Conservation (phyloP, 495 filamentous ascomycete genomes). For the Hypomontagnella submonticulosa region DNA sequence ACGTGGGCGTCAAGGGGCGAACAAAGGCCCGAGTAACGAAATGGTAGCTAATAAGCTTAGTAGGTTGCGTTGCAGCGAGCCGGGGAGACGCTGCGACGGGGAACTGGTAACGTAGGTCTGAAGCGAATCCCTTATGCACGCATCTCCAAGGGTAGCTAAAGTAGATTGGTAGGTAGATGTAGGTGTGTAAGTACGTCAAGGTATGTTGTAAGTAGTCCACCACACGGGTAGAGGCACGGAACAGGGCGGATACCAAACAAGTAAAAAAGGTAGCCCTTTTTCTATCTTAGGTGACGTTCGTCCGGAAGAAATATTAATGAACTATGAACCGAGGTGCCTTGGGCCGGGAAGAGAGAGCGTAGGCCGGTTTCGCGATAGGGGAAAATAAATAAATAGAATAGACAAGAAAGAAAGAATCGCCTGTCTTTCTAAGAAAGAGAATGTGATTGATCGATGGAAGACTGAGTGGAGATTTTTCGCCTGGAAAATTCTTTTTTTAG, state of each 20-base stretch:
- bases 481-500: conserved; percentile 43
- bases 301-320: conserved; percentile 1
- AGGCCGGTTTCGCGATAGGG: conserved; percentile 44
- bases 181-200: conserved; percentile 31
- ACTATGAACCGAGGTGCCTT: conserved; percentile 40
- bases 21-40: conserved; percentile 43
- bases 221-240: conserved; percentile 23
- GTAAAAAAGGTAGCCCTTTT: conserved; percentile 2
- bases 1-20: conserved; percentile 35
- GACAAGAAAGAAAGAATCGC: conserved; percentile 48
- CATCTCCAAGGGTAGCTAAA: conserved; percentile 38
- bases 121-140: conserved; percentile 40
- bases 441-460: conserved; percentile 15
- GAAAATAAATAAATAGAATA: conserved; percentile 23
- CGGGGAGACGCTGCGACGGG: conserved; percentile 30
- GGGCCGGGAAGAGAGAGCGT: conserved; percentile 37
- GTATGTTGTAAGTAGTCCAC: conserved; percentile 37
- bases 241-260: conserved; percentile 27
- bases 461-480: conserved; percentile 40
- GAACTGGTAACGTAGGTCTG: conserved; percentile 30
- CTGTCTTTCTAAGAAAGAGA: conserved; percentile 37
- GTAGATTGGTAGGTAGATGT: conserved; percentile 17
- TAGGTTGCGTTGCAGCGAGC: conserved; percentile 44
- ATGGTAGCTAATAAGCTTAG: conserved; percentile 46
- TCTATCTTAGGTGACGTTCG: background rate